phyloP scores from a whole-genome alignment of 768 basidiomycete genomes.

The Russula abietina region DNA sequence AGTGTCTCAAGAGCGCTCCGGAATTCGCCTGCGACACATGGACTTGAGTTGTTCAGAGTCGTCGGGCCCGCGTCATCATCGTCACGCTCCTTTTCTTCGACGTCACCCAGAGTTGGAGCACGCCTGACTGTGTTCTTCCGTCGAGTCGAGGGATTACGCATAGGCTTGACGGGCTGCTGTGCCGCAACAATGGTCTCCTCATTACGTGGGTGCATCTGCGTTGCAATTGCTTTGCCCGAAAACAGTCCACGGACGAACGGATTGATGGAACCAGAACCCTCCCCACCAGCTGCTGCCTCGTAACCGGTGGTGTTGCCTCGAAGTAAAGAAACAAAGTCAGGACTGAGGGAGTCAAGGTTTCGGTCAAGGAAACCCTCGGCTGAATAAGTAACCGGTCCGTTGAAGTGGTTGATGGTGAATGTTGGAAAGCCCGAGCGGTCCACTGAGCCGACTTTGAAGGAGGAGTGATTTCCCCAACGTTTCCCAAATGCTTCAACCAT shows the following conservation, averaged over 20 bases:
- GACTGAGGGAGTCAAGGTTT: conserved; percentile 84
- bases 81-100: conserved; percentile 48
- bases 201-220: conserved; percentile 84
- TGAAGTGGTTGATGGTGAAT: conserved; percentile 90
- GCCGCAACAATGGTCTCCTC: conserved; percentile 95
- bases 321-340: conserved; percentile 87
- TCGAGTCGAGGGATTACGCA: conserved; percentile 86
- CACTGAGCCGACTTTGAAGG: conserved; percentile 75
- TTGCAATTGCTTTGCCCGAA: conserved; percentile 82
- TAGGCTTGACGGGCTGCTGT: conserved; percentile 89
- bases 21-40: conserved; percentile 88
- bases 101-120: conserved; percentile 43
- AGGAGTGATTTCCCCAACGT: conserved; percentile 89
- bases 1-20: conserved; percentile 76
- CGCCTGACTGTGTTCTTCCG: conserved; percentile 71
- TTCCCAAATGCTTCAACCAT: conserved; percentile 95
- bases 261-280: conserved; percentile 76
- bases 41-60: conserved; percentile 35
- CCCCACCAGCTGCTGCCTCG: conserved; percentile 42
- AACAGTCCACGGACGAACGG: conserved; percentile 91
- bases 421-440: conserved; percentile 77
- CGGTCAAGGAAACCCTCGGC: conserved; percentile 84
- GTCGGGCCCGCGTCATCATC: conserved; percentile 33
- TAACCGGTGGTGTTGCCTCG: conserved; percentile 45
- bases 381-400: conserved; percentile 87